phyloP scores from a whole-genome alignment of 2,329 filamentous ascomycete genomes.

The Ophiocordyceps camponoti-floridani region DNA sequence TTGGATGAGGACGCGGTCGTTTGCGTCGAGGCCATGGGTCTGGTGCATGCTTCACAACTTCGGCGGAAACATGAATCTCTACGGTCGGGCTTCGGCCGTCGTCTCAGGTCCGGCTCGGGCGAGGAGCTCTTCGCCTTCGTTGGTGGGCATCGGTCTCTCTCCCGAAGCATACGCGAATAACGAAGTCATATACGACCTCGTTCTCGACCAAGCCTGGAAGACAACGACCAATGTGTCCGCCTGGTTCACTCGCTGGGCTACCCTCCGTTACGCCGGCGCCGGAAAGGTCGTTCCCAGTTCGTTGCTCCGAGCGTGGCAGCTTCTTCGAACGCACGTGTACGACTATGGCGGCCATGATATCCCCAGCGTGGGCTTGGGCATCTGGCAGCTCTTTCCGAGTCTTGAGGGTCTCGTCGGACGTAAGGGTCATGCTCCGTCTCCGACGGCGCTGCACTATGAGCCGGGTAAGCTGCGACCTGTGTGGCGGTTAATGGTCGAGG shows the following conservation, averaged over 20 bases:
- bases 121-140: constrained; percentile 17
- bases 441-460: constrained; percentile 23
- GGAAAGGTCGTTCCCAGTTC: constrained; percentile 7
- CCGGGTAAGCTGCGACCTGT: constrained; percentile 16
- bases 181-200: constrained; percentile 30
- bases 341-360: constrained; percentile 26
- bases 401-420: constrained; percentile 19
- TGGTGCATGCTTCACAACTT: constrained; percentile 34
- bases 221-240: constrained; percentile 16
- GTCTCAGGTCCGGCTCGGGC: constrained; percentile 27
- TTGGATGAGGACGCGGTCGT: constrained; percentile 30
- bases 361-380: constrained; percentile 23
- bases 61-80: constrained; percentile 29
- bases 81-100: constrained; percentile 29
- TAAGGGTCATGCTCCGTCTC: constrained; percentile 17
- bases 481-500: constrained; percentile 20
- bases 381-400: constrained; percentile 25
- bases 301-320: constrained; percentile 26
- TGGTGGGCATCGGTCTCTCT: constrained; percentile 29
- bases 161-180: constrained; percentile 34
- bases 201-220: constrained; percentile 33
- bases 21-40: constrained; percentile 33
- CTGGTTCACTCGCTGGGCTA: constrained; percentile 29
- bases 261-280: constrained; percentile 18
- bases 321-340: constrained; percentile 24